These are phyloP conservation scores for Globisporangium cederbergense DNA, from an alignment of 352 stramenopile species.

Conservation along the genomic window DNA sequence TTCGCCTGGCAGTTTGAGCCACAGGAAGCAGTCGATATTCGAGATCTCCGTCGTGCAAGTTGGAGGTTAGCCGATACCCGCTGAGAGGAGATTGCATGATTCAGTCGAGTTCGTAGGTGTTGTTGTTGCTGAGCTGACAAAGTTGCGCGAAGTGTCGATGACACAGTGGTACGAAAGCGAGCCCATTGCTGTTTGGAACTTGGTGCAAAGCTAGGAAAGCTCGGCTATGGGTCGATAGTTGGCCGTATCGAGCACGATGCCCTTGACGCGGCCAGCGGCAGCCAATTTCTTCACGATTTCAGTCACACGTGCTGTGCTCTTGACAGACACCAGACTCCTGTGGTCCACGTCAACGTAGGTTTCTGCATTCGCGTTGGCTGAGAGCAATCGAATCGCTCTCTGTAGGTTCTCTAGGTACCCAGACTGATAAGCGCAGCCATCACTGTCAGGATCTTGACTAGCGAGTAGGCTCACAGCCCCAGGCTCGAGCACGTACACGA, in stretches of 20 bases:
- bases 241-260: conserved; percentile 63
- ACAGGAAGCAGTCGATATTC: conserved; percentile 67
- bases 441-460: conserved; percentile 11
- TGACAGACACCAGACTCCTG: conserved; percentile 33
- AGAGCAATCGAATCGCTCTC: conserved; percentile 46
- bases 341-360: conserved; percentile 66
- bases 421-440: conserved; percentile 32
- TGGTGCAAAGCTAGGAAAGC: conserved; percentile 41
- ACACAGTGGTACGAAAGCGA: conserved; percentile 43
- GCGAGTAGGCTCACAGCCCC: conserved; percentile 53
- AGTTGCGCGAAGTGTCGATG: conserved; percentile 67
- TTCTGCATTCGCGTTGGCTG: conserved; percentile 50
- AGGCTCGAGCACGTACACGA: conserved; percentile 66
- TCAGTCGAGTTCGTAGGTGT: conserved; percentile 28
- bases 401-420: conserved; percentile 54
- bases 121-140: conserved; percentile 23
- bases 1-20: conserved; percentile 59
- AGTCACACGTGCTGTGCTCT: conserved; percentile 17
- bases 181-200: conserved; percentile 43
- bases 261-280: conserved; percentile 33
- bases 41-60: conserved; percentile 36
- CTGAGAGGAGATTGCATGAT: conserved; percentile 61
- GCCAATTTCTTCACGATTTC: conserved; percentile 33
- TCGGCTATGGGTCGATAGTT: conserved; percentile 57
- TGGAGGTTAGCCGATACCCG: conserved; percentile 49